phyloP scores from a whole-genome alignment of 2,329 filamentous ascomycete genomes.

The Colletotrichum falcatum region DNA sequence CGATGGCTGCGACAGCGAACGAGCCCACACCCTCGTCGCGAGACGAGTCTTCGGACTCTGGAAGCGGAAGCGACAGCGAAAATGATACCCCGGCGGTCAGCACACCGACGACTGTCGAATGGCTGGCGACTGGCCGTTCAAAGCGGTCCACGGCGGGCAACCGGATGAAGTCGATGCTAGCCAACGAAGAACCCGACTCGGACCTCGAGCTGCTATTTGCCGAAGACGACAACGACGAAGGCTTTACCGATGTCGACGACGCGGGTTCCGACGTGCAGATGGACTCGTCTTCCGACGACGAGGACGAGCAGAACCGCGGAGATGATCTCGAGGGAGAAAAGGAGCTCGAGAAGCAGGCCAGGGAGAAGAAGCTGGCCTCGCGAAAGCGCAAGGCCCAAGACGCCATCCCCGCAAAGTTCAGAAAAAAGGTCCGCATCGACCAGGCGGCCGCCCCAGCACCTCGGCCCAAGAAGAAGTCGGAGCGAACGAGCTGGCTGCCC shows the following conservation, averaged over 20 bases:
- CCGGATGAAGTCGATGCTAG: conserved; percentile 82
- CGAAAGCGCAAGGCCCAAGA: conserved; percentile 86
- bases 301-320: conserved; percentile 75
- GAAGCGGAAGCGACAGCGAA: conserved; percentile 50
- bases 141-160: conserved; percentile 87
- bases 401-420: conserved; percentile 75
- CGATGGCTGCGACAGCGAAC: conserved; percentile 36
- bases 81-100: conserved; percentile 49
- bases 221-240: conserved; percentile 75
- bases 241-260: conserved; percentile 77
- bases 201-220: conserved; percentile 82
- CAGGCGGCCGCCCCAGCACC: conserved; percentile 55
- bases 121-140: conserved; percentile 78
- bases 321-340: conserved; percentile 89
- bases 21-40: conserved; percentile 28
- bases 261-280: conserved; percentile 83
- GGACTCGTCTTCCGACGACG: conserved; percentile 86
- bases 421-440: conserved; percentile 83
- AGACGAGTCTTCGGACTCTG: conserved; percentile 41
- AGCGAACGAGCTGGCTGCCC: conserved; percentile 70
- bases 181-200: conserved; percentile 77
- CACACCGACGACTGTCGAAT: conserved; percentile 63
- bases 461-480: conserved; percentile 70
- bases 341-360: conserved; percentile 83
- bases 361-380: conserved; percentile 72